These are phyloP conservation scores for Amanita muscaria DNA, from an alignment of 768 basidiomycete species.

Conservation along the genomic window DNA sequence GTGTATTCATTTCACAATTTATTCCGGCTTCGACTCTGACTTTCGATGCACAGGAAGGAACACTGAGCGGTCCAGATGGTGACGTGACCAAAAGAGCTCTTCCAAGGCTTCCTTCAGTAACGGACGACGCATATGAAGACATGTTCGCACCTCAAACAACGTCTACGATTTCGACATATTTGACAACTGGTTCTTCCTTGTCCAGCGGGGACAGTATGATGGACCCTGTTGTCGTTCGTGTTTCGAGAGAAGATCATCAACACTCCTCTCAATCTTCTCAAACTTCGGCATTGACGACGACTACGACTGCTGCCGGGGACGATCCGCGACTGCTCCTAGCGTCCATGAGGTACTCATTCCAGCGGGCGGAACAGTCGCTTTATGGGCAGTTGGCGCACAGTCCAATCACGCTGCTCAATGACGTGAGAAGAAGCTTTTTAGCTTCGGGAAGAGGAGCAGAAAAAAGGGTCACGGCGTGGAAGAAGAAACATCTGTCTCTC, in stretches of 20 bases:
- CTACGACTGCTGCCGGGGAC: not conserved
- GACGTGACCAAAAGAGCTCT: slow-evolving; percentile 35
- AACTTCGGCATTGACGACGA: too few relatives aligned
- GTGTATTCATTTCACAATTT: too few relatives aligned
- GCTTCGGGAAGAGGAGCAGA: slow-evolving; percentile 43
- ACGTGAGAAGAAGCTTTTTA: slow-evolving; percentile 51
- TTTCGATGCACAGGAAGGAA: slow-evolving; percentile 40
- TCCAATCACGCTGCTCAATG: slow-evolving; percentile 41
- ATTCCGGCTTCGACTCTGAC: too few relatives aligned
- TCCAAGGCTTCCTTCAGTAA: slow-evolving; percentile 47
- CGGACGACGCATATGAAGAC: slow-evolving; percentile 42
- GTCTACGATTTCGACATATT: slow-evolving; percentile 6
- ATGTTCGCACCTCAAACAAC: slow-evolving; percentile 12
- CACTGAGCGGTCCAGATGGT: slow-evolving; percentile 21
- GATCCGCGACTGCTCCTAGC: slow-evolving; percentile 25
- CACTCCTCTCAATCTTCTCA: not conserved
- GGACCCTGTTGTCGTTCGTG: not conserved
- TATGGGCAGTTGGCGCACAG: slow-evolving; percentile 47
- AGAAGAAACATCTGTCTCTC: slow-evolving; percentile 45
- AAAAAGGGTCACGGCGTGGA: slow-evolving; percentile 52
- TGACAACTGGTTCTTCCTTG: not conserved
- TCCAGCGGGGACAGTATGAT: not conserved
- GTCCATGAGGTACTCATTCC: slow-evolving; percentile 47
- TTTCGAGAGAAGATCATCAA: not conserved
- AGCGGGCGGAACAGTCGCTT: slow-evolving; percentile 48